Percentiles rank a stretch among this genome's conserved stretches.
Conservation (phyloP, 2,329 filamentous ascomycete species). For the Penicillium sclerotigenum region DNA sequence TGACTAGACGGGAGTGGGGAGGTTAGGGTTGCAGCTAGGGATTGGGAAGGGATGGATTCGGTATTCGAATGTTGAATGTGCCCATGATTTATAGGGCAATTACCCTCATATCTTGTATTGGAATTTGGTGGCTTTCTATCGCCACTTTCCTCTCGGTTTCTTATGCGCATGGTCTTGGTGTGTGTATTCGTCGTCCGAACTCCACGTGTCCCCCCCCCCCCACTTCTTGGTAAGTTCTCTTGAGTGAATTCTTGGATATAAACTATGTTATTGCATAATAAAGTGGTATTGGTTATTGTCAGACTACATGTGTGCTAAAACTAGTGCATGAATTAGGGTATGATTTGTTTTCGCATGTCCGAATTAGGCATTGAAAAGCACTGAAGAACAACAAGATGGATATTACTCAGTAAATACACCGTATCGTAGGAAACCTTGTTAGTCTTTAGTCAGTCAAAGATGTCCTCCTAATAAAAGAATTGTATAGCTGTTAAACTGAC, state of each 20-base stretch:
- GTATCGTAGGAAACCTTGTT: no score
- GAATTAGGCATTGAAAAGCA: background rate
- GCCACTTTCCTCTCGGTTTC: background rate
- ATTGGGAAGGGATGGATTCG: background rate
- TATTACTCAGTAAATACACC: background rate
- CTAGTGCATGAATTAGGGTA: background rate
- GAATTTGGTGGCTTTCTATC: background rate
- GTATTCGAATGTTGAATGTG: background rate
- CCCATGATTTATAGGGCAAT: background rate
- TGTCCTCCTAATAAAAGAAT: no score
- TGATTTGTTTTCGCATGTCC: background rate
- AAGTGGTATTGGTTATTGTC: background rate
- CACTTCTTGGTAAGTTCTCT: background rate
- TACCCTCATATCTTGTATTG: background rate
- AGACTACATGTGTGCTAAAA: background rate
- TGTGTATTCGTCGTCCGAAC: background rate
- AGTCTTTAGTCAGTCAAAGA: background rate
- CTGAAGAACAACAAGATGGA: background rate
- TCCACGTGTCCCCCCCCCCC: background rate
- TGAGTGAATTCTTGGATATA: background rate
- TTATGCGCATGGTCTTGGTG: background rate
- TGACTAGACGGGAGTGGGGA: background rate
- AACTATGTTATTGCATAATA: background rate
- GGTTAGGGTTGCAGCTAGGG: background rate
- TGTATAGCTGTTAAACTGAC: background rate